These are phyloP conservation scores for Colletotrichum sp. DNA, from an alignment of 2,329 filamentous ascomycete genomes.

Conservation along the genomic window DNA sequence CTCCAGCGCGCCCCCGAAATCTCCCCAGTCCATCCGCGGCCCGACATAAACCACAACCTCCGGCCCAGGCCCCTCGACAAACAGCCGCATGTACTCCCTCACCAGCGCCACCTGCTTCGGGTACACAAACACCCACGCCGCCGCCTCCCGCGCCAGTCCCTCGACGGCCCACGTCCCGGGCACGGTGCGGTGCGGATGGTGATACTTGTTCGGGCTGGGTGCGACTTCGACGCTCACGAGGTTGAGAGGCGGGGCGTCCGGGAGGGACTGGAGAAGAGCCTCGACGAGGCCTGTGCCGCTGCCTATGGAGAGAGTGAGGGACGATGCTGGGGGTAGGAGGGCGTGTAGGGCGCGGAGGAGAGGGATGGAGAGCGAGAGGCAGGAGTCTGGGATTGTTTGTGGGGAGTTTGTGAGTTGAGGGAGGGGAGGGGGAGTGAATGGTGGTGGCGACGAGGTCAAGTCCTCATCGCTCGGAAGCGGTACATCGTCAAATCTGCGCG, in stretches of 20 bases:
- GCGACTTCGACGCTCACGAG: slow-evolving; percentile 16
- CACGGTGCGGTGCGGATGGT: slow-evolving; percentile 26
- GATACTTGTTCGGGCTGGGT: background rate
- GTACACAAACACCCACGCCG: slow-evolving; percentile 36
- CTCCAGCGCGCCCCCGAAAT: background rate
- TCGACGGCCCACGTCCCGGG: slow-evolving; percentile 35
- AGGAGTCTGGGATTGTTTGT: slow-evolving; percentile 28
- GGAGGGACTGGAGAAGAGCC: slow-evolving; percentile 24
- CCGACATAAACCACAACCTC: slow-evolving; percentile 4
- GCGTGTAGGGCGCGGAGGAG: slow-evolving; percentile 24
- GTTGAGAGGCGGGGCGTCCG: background rate
- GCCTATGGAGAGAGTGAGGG: slow-evolving; percentile 29
- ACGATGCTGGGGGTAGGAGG: background rate
- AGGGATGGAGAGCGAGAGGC: slow-evolving; percentile 30
- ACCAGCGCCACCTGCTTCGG: slow-evolving; percentile 35
- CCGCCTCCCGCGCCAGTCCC: slow-evolving; percentile 26
- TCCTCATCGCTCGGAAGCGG: background rate
- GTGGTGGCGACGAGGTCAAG: background rate
- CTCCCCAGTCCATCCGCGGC: slow-evolving; percentile 12
- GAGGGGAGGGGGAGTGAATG: background rate
- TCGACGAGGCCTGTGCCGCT: slow-evolving; percentile 35
- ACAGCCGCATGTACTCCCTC: slow-evolving; percentile 26
- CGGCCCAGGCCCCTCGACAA: background rate
- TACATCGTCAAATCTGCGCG: background rate
- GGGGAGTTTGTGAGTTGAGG: background rate